Conservation (phyloP, 768 basidiomycete genomes). For the Ephemerocybe angulata region DNA sequence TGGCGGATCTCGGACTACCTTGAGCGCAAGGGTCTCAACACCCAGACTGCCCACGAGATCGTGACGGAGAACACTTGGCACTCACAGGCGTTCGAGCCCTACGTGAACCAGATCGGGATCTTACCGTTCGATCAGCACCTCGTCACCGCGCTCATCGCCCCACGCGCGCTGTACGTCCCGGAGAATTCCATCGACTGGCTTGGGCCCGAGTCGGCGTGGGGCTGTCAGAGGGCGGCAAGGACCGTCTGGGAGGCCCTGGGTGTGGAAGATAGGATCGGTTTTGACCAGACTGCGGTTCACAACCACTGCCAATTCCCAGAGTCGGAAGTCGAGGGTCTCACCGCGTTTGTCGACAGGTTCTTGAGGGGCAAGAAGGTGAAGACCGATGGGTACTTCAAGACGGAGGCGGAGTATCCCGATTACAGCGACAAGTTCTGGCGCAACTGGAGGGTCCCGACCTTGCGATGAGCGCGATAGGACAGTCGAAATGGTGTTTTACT, state of each 20-base stretch:
- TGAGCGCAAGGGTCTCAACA: constrained; percentile 35
- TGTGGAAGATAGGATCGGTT: constrained; percentile 43
- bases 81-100: constrained; percentile 44
- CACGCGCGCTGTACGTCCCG: constrained; percentile 47
- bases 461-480: not conserved
- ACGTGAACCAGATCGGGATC: constrained; percentile 37
- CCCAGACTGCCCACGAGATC: constrained; percentile 55
- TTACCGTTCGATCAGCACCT: constrained; percentile 60
- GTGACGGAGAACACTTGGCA: constrained; percentile 61
- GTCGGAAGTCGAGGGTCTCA: constrained; percentile 37
- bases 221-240: constrained; percentile 48
- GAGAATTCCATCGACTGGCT: constrained; percentile 53
- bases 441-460: not conserved
- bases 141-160: constrained; percentile 53
- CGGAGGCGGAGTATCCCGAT: constrained; percentile 22
- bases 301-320: constrained; percentile 53
- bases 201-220: constrained; percentile 46
- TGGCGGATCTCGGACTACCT: constrained; percentile 56
- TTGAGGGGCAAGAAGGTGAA: constrained; percentile 39
- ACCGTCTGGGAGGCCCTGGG: constrained; percentile 50
- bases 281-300: constrained; percentile 51
- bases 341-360: constrained; percentile 55
- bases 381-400: constrained; percentile 43
- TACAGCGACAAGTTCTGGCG: not conserved
- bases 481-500: not conserved